Percentiles rank a stretch among this genome's conserved stretches.
phyloP scores from a whole-genome alignment of 2,329 filamentous ascomycete species.

The Venturiaceae sp. region DNA sequence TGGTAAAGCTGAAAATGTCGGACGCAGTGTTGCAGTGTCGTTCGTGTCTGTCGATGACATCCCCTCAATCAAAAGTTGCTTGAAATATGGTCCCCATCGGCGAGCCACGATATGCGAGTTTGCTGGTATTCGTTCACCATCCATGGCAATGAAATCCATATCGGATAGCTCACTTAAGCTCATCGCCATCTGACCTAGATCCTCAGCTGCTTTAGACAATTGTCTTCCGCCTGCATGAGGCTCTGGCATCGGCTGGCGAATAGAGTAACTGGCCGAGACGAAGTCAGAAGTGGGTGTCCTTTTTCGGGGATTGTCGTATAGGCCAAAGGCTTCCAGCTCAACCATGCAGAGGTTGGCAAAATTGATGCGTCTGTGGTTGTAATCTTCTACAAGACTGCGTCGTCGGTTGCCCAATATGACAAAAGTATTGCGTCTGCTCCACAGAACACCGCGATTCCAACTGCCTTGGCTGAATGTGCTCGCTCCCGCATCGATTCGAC shows the following conservation, averaged over 20 bases:
- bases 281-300: slow-evolving; percentile 71
- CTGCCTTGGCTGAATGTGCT: slow-evolving; percentile 94
- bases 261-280: slow-evolving; percentile 67
- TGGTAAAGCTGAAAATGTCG: slow-evolving; percentile 40
- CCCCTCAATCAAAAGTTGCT: slow-evolving; percentile 78
- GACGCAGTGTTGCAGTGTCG: slow-evolving; percentile 66
- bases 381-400: slow-evolving; percentile 89
- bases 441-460: slow-evolving; percentile 92
- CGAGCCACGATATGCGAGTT: slow-evolving; percentile 83
- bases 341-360: slow-evolving; percentile 96
- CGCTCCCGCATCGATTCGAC: slow-evolving; percentile 86
- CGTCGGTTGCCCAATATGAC: slow-evolving; percentile 92
- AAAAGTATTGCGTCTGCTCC: slow-evolving; percentile 89
- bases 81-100: slow-evolving; percentile 93
- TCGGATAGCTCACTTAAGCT: slow-evolving; percentile 78
- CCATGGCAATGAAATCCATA: slow-evolving; percentile 92
- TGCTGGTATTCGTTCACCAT: slow-evolving; percentile 83
- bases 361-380: slow-evolving; percentile 95
- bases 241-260: slow-evolving; percentile 23
- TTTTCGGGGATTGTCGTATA: slow-evolving; percentile 90
- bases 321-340: slow-evolving; percentile 90
- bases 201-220: slow-evolving; percentile 69
- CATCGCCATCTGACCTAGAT: slow-evolving; percentile 74
- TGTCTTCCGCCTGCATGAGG: slow-evolving; percentile 64
- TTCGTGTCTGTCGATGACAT: slow-evolving; percentile 59